Conservation (phyloP, 1,139 yeast species). For the Spathaspora jeffriesii region DNA sequence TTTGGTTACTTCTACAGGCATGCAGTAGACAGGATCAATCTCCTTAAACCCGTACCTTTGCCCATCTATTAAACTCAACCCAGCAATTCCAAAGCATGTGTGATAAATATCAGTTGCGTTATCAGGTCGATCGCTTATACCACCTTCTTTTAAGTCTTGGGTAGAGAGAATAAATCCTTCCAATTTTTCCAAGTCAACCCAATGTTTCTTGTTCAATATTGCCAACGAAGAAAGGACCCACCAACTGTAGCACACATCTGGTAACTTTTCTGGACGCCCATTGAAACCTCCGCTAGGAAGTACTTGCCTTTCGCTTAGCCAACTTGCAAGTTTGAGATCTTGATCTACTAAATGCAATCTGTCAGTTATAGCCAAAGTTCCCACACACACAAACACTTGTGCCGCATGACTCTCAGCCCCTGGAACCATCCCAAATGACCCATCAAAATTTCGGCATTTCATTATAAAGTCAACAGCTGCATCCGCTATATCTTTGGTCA, state of each 20-base stretch:
- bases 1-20: constrained; percentile 60
- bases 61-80: constrained; percentile 71
- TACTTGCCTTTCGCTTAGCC: constrained; percentile 94
- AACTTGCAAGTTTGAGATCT: constrained; percentile 49
- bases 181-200: constrained; percentile 71
- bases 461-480: constrained; percentile 68
- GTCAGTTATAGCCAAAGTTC: constrained; percentile 69
- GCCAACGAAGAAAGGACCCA: constrained; percentile 89
- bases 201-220: constrained; percentile 63
- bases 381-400: constrained; percentile 87
- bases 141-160: constrained; percentile 82
- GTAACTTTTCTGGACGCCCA: constrained; percentile 95
- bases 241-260: constrained; percentile 98
- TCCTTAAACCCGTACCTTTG: constrained; percentile 47
- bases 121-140: constrained; percentile 89
- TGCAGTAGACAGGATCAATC: constrained; percentile 86
- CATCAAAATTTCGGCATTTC: constrained; percentile 86
- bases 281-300: constrained; percentile 83
- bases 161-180: constrained; percentile 68
- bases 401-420: constrained; percentile 97
- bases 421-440: constrained; percentile 92
- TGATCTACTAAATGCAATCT: constrained; percentile 55
- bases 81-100: constrained; percentile 88
- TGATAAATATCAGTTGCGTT: constrained; percentile 94
- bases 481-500: constrained; percentile 60